phyloP scores from a whole-genome alignment of 1,284 basidiomycete genomes.

The Moniliella sp. region DNA sequence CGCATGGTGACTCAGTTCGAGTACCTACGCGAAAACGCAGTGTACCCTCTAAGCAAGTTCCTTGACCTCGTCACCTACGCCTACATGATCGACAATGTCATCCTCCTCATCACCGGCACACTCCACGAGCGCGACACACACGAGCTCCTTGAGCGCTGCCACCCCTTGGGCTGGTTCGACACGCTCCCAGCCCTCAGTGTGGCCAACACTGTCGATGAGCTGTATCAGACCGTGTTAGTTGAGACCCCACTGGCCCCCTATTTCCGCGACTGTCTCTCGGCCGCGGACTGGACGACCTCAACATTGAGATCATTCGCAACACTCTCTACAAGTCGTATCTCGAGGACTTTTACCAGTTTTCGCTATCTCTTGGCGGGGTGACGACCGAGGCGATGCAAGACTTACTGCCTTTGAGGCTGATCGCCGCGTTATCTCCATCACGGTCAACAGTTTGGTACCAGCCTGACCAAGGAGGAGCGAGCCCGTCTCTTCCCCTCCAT shows the following conservation, averaged over 20 bases:
- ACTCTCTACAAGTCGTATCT: slow-evolving; percentile 99
- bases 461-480: slow-evolving; percentile 79
- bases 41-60: slow-evolving; percentile 77
- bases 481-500: slow-evolving; percentile 86
- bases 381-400: slow-evolving; percentile 67
- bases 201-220: slow-evolving; percentile 93
- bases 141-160: slow-evolving; percentile 83
- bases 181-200: slow-evolving; percentile 98
- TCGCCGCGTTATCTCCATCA: slow-evolving; percentile 86
- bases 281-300: slow-evolving; percentile 90
- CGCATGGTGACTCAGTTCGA: slow-evolving; percentile 91
- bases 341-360: slow-evolving; percentile 82
- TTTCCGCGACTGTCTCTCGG: slow-evolving; percentile 83
- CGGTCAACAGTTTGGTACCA: slow-evolving; percentile 97
- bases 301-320: slow-evolving; percentile 98
- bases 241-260: slow-evolving; percentile 96
- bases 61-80: slow-evolving; percentile 94
- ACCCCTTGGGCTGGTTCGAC: slow-evolving; percentile 88
- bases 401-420: slow-evolving; percentile 92
- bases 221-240: slow-evolving; percentile 86
- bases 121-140: slow-evolving; percentile 91
- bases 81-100: slow-evolving; percentile 99
- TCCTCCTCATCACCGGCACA: slow-evolving; percentile 88
- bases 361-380: slow-evolving; percentile 54
- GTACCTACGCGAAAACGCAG: slow-evolving; percentile 71